These are phyloP conservation scores for Zoysia pacifica DNA, from an alignment of 176 grass and related monocot species.

Conservation along the genomic window DNA sequence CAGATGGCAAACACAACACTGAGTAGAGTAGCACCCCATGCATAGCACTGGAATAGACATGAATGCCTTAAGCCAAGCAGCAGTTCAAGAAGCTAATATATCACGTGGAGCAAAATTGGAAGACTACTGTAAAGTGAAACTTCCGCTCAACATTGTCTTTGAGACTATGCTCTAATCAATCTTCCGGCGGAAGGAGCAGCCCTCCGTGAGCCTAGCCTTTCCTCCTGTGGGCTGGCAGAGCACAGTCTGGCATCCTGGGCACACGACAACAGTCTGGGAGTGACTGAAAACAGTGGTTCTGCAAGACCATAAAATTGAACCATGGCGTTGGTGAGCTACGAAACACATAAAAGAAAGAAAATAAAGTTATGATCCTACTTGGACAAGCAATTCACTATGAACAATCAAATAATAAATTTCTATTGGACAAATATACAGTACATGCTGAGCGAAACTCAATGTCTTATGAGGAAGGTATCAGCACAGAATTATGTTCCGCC, in stretches of 20 bases:
- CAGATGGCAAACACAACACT: background rate
- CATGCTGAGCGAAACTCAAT: background rate
- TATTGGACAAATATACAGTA: background rate
- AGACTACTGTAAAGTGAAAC: slow-evolving; percentile 17
- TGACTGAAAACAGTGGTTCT: slow-evolving; percentile 80
- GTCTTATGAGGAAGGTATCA: background rate
- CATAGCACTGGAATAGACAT: background rate
- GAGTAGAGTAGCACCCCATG: background rate
- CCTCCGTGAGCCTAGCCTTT: slow-evolving; percentile 70
- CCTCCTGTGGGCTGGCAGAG: slow-evolving; percentile 76
- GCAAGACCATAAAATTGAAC: slow-evolving; percentile 3
- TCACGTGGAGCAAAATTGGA: slow-evolving; percentile 34
- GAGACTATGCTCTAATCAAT: slow-evolving; percentile 35
- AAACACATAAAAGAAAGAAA: too few species aligned
- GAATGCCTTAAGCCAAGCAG: slow-evolving; percentile 5
- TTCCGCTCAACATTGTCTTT: background rate
- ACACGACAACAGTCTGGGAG: slow-evolving; percentile 74
- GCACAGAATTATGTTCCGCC: background rate
- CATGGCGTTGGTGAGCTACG: background rate
- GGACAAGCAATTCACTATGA: background rate
- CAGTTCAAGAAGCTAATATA: slow-evolving; percentile 2
- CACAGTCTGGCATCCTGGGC: slow-evolving; percentile 63
- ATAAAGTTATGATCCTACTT: too few species aligned
- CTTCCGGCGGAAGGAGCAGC: slow-evolving; percentile 82
- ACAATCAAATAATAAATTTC: background rate